phyloP scores from a whole-genome alignment of 2,329 filamentous ascomycete species.

The Ceratocystis variospora region DNA sequence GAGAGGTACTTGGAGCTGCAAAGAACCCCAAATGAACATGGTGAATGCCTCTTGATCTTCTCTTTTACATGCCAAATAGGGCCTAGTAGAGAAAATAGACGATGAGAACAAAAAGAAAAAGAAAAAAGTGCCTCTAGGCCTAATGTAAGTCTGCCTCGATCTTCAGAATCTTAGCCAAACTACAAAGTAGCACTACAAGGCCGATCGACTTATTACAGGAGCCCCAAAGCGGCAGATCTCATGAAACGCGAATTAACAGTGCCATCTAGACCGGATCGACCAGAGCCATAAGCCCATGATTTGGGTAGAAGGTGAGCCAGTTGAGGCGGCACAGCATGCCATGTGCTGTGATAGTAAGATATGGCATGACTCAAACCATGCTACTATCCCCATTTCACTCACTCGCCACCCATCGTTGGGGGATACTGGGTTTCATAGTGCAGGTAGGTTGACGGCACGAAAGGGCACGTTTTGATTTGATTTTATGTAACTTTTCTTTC shows the following conservation, averaged over 20 bases:
- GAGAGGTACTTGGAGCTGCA: not conserved
- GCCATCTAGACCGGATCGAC: not conserved
- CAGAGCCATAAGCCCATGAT: not conserved
- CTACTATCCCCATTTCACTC: not conserved
- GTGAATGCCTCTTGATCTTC: not conserved
- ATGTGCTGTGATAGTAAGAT: not conserved
- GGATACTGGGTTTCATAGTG: not conserved
- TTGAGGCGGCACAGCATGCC: not conserved
- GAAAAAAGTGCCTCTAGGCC: not conserved
- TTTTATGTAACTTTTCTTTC: not conserved
- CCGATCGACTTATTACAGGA: slow-evolving; percentile 1
- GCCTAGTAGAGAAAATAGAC: not conserved
- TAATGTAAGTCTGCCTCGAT: not conserved
- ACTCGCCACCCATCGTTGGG: not conserved
- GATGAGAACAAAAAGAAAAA: not conserved
- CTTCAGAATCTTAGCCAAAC: not conserved
- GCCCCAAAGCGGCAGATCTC: slow-evolving; percentile 2
- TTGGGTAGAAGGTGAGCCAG: not conserved
- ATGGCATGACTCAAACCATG: not conserved
- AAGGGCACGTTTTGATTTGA: too few species aligned
- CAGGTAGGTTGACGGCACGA: too few species aligned
- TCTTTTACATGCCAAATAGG: not conserved
- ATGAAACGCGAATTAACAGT: not conserved
- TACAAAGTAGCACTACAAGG: not conserved
- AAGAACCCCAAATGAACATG: not conserved